Conservation (phyloP, 345 rosid species). For the Capsella bursapastoris region DNA sequence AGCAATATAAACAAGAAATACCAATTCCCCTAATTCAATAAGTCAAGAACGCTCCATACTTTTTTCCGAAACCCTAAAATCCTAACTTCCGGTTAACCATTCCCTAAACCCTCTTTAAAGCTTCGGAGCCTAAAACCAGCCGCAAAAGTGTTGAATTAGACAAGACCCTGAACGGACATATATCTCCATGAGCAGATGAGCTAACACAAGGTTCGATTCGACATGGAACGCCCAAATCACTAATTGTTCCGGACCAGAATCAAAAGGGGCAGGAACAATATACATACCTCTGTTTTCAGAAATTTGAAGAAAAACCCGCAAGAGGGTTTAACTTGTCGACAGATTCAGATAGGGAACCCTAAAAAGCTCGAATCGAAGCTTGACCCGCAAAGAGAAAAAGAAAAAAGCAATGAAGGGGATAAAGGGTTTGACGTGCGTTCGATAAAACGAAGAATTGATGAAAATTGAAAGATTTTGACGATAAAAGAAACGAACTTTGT, state of each 20-base stretch:
- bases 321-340: constrained; percentile 3
- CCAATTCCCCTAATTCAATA: constrained; percentile 9
- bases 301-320: background rate
- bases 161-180: background rate
- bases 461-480: constrained; percentile 12
- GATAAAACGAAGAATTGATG: constrained; percentile 15
- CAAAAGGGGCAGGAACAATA: background rate
- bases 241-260: constrained; percentile 15
- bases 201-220: background rate
- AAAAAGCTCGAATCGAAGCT: constrained; percentile 32
- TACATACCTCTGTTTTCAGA: constrained; percentile 32
- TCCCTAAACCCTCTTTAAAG: constrained; percentile 28
- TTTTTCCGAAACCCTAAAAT: constrained; percentile 35
- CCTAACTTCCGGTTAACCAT: constrained; percentile 14
- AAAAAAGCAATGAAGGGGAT: constrained; percentile 21
- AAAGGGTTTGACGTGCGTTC: constrained; percentile 24
- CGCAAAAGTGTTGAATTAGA: background rate
- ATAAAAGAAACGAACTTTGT: constrained; percentile 10
- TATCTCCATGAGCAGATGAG: constrained; percentile 11
- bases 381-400: constrained; percentile 19
- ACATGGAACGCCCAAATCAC: constrained; percentile 11
- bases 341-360: constrained; percentile 44
- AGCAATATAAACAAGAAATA: background rate
- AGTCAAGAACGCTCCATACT: constrained; percentile 7
- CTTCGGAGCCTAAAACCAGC: constrained; percentile 24